These are phyloP conservation scores for Thamnidium elegans DNA, from an alignment of 192 early-diverging fungal genomes.

Conservation along the genomic window DNA sequence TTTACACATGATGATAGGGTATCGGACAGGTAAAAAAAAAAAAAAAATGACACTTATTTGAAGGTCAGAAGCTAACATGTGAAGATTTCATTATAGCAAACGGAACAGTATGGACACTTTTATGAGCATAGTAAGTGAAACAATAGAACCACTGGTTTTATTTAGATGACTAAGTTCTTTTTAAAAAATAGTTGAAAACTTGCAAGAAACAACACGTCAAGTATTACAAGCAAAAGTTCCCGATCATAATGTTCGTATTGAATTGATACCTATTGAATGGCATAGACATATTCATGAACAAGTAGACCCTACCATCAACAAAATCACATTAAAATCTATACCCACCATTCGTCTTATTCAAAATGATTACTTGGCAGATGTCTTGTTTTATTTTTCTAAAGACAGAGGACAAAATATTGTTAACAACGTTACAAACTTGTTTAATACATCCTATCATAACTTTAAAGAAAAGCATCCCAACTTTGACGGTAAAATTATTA, in stretches of 20 bases:
- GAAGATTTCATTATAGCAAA: slow-evolving; percentile 26
- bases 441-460: slow-evolving; percentile 45
- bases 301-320: slow-evolving; percentile 28
- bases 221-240: slow-evolving; percentile 39
- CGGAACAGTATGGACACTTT: slow-evolving; percentile 42
- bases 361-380: slow-evolving; percentile 42
- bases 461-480: slow-evolving; percentile 55
- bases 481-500: slow-evolving; percentile 58
- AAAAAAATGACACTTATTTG: background rate
- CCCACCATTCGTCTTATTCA: slow-evolving; percentile 40
- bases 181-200: slow-evolving; percentile 28
- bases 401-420: slow-evolving; percentile 35
- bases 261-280: slow-evolving; percentile 41
- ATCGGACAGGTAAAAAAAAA: slow-evolving; percentile 33
- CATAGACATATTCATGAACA: slow-evolving; percentile 38
- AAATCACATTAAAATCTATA: slow-evolving; percentile 40
- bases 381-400: slow-evolving; percentile 39
- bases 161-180: background rate
- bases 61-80: no score
- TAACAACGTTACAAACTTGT: slow-evolving; percentile 31
- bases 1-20: slow-evolving; percentile 18
- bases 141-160: background rate
- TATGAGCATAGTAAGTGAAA: slow-evolving; percentile 35
- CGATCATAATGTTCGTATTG: slow-evolving; percentile 36
- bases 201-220: slow-evolving; percentile 38